Evolutionary conservation across 208 protist species (phyloP).

Genomic region (Blastocrithidia nonstop): DNA sequence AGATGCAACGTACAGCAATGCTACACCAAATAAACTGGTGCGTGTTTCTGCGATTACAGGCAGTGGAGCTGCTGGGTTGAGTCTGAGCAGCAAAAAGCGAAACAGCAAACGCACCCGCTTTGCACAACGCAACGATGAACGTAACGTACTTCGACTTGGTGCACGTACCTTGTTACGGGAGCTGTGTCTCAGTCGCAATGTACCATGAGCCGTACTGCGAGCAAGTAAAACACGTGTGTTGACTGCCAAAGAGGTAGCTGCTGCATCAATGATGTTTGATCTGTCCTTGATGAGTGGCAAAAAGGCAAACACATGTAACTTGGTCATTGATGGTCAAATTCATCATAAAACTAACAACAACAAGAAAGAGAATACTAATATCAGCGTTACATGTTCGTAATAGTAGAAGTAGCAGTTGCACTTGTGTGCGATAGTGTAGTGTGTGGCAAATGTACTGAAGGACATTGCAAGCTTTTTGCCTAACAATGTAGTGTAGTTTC

Average conservation of each 20-base stretch:
- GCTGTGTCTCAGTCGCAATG: conserved; percentile 49
- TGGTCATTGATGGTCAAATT: too few species aligned
- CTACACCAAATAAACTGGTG: conserved; percentile 66
- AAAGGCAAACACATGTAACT: too few species aligned
- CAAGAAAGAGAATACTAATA: too few species aligned
- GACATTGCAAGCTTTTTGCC: conserved; percentile 54
- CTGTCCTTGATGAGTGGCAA: conserved; percentile 28
- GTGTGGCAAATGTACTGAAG: conserved; percentile 28
- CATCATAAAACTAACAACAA: too few species aligned
- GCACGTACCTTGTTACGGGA: conserved; percentile 72
- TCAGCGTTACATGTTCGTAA: too few species aligned
- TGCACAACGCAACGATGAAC: conserved; percentile 30
- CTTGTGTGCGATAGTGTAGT: conserved; percentile 28
- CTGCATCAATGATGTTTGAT: conserved; percentile 40
- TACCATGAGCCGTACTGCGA: conserved; percentile 79
- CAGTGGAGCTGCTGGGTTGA: too few species aligned
- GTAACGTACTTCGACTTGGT: conserved; percentile 56
- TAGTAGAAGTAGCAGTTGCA: conserved; percentile 20
- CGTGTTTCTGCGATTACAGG: conserved; percentile 51
- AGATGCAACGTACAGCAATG: conserved; percentile 75
- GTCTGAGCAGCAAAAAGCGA: conserved; percentile 23
- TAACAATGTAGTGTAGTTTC: conserved; percentile 68
- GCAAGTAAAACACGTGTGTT: conserved; percentile 19
- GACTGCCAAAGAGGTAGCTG: conserved; percentile 29
- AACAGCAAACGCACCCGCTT: conserved; percentile 9